phyloP scores from a whole-genome alignment of 2,329 filamentous ascomycete species.

The Sporothrix pseudoabietina region DNA sequence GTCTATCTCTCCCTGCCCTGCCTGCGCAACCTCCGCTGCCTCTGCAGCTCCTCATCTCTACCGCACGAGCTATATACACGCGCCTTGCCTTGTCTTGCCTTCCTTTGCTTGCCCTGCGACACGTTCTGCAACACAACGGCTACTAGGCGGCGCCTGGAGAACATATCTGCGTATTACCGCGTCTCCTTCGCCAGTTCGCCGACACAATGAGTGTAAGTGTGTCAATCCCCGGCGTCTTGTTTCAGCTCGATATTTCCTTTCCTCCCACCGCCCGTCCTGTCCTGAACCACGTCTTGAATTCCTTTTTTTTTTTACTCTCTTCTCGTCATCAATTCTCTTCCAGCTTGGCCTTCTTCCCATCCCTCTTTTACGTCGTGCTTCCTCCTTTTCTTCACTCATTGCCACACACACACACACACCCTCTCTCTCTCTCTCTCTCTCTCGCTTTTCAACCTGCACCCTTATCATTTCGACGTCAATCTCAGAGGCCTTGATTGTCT shows the following conservation, averaged over 20 bases:
- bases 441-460: neutral
- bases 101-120: conserved; percentile 24
- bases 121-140: conserved; percentile 21
- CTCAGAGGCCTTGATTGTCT: too few relatives aligned
- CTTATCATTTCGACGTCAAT: neutral
- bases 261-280: neutral
- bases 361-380: neutral
- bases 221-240: conserved; percentile 23
- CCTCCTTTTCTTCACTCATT: too few relatives aligned
- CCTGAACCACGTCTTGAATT: neutral
- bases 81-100: neutral
- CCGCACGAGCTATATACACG: neutral
- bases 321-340: conserved; percentile 5
- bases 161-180: neutral
- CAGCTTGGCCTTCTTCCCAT: neutral
- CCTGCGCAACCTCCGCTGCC: neutral
- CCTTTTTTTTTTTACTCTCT: neutral
- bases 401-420: neutral
- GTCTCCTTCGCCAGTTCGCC: neutral
- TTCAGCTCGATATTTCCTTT: conserved; percentile 24
- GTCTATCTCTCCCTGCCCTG: neutral
- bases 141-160: neutral
- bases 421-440: neutral
- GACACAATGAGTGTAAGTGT: conserved; percentile 33
- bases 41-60: conserved; percentile 8